Base-by-base conservation (phyloP, 2,329 filamentous ascomycete genomes). In the Xylariaceae sp. region DNA sequence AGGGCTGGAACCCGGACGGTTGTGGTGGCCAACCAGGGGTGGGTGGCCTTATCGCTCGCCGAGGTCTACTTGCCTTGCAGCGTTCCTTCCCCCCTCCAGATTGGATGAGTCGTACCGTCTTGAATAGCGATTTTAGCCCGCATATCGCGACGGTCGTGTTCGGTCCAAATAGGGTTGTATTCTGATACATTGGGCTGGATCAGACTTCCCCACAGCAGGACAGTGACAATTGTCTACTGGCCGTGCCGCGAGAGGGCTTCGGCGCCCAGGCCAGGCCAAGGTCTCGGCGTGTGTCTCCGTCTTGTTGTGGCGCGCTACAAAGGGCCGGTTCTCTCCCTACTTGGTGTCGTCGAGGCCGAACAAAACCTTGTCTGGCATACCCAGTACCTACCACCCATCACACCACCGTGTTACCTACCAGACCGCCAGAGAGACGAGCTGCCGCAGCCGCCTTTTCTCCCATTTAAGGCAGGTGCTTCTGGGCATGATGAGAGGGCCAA, bases 401-500 rank as follows among this genome's bases (percentile, higher is more conserved):
- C n/a, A n/a, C 21, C 21, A 24, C 7, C 6, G 11, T 24, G 21
- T 6, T 11, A 24, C 7, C 11, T 24, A 11, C 21, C 7, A 11
- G 11, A 6, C 21, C 11, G 7, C 7, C 21, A 24, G 21, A 17
- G 21, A 18, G 32, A 26, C 15, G 17, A 26, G 21, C 9, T 7
- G 18, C 26, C 9, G 12, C 11, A 24, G 11, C 30, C 18, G 23
- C n/a, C n/a, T 17, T 28, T 31, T 11, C 32, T 39, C 21, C 43
- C 33, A 16, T 30, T 39, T 45, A 42, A 45, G 43, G 43, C 32
- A 45, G 43, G 43, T 45, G 29, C 8, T 39, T 40, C 19, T n/a
- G 19, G 16, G 8, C 17, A 24, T 33, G 39, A 45, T 43, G 39
- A 42, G 36, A 45, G 31, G 43, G 31, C 27, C 16, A 37, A 40